Percentiles rank a stretch among this genome's conserved stretches.
Conservation (phyloP, 495 filamentous ascomycete genomes). For the Neurospora pannonica region DNA sequence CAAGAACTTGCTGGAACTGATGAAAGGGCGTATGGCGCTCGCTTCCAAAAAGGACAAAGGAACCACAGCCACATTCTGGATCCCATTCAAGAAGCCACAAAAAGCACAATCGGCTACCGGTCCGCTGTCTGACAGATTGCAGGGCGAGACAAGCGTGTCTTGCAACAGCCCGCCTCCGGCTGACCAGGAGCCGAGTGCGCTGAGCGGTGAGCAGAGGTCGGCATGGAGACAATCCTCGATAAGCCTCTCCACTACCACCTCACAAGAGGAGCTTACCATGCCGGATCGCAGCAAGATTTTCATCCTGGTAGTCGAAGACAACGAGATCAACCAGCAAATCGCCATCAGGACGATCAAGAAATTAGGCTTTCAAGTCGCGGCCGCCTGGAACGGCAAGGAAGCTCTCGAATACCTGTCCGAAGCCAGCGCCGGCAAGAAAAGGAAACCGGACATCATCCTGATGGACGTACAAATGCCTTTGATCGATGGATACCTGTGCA, state of each 20-base stretch:
- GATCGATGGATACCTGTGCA: constrained; percentile 70
- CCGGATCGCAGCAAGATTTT: constrained; percentile 46
- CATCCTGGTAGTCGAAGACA: constrained; percentile 73
- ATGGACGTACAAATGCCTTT: constrained; percentile 87
- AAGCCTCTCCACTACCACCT: constrained; percentile 15
- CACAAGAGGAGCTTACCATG: constrained; percentile 29
- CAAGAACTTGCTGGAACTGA: constrained; percentile 68
- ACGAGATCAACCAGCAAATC: constrained; percentile 71
- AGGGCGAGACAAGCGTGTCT: constrained; percentile 53
- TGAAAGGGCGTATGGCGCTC: constrained; percentile 67
- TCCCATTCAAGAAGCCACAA: constrained; percentile 53
- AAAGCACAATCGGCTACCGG: constrained; percentile 26
- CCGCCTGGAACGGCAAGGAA: constrained; percentile 67
- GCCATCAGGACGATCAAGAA: constrained; percentile 66
- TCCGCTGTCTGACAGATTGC: constrained; percentile 48
- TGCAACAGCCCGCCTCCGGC: constrained; percentile 36
- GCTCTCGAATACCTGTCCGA: constrained; percentile 56
- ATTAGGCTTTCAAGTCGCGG: constrained; percentile 60
- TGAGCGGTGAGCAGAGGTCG: constrained; percentile 22
- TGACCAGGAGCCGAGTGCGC: neutral
- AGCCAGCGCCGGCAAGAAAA: constrained; percentile 25
- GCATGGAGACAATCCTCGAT: constrained; percentile 22
- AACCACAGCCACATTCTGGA: constrained; percentile 58
- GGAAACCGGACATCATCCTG: constrained; percentile 64
- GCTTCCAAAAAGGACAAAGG: constrained; percentile 48